Conservation (phyloP, 192 early-diverging fungal genomes). For the Coemansia sp. region DNA sequence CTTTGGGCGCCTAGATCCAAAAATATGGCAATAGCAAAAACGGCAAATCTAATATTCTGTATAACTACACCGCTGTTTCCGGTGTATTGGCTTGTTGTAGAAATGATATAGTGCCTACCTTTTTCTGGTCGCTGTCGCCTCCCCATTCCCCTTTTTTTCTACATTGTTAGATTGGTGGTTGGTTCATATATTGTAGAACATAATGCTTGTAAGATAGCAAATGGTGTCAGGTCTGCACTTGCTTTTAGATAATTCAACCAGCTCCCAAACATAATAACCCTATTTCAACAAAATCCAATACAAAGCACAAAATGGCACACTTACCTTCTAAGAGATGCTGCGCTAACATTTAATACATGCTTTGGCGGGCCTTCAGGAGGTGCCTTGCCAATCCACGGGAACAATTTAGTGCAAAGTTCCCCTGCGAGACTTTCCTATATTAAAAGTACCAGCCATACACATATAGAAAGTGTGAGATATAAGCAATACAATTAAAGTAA, state of each 20-base stretch:
- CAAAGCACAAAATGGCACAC: not conserved
- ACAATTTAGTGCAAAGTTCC: conserved; percentile 22
- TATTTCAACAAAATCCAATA: not conserved
- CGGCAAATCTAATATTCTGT: not conserved
- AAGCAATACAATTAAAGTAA: no score
- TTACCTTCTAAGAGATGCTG: conserved; percentile 48
- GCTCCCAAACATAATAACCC: no score
- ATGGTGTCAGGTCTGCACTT: no score
- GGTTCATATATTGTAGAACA: not conserved
- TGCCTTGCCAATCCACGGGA: conserved; percentile 40
- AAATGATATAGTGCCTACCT: not conserved
- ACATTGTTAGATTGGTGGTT: not conserved
- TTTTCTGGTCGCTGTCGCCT: not conserved
- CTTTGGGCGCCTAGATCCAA: not conserved
- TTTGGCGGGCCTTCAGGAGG: conserved; percentile 30
- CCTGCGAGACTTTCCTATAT: conserved; percentile 8
- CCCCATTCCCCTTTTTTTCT: conserved; percentile 5
- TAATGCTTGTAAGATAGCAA: not conserved
- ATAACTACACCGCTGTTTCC: not conserved
- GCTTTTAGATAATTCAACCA: no score
- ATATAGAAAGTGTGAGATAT: no score
- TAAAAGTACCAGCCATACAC: not conserved
- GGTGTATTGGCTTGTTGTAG: not conserved
- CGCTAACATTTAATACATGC: conserved; percentile 26
- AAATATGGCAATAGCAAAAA: not conserved